These are phyloP conservation scores for Colletotrichum theobromicola DNA, from an alignment of 2,329 filamentous ascomycete genomes.

Conservation along the genomic window DNA sequence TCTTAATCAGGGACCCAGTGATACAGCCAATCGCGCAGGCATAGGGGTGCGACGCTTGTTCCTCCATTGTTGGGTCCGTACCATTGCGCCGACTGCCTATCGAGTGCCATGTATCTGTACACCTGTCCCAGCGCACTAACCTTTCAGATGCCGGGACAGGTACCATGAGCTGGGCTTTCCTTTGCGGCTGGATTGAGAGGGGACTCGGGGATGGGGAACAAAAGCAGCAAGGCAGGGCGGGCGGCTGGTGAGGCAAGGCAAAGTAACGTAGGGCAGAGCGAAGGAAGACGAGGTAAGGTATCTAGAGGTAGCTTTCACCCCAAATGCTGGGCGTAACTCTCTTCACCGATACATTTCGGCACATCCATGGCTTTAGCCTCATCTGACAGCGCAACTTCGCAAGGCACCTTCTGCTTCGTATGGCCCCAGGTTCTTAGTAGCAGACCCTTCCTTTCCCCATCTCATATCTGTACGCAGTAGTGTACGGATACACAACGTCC, in stretches of 20 bases:
- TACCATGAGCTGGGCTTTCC: neutral
- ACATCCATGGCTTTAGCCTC: conserved; percentile 15
- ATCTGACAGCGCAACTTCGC: neutral
- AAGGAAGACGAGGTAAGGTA: neutral
- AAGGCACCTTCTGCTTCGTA: neutral
- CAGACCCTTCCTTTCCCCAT: neutral
- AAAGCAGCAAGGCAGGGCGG: neutral
- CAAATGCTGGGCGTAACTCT: neutral
- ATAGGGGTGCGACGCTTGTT: neutral
- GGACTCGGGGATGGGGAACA: too few relatives aligned
- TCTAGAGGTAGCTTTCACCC: neutral
- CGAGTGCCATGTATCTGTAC: too few relatives aligned
- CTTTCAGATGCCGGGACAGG: too few relatives aligned
- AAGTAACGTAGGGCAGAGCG: neutral
- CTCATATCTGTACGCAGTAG: neutral
- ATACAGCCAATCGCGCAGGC: neutral
- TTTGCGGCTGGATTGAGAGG: neutral
- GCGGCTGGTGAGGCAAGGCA: neutral
- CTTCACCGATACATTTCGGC: neutral
- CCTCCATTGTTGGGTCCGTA: neutral
- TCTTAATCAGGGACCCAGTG: neutral
- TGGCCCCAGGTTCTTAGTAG: neutral
- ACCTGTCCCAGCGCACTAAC: too few relatives aligned
- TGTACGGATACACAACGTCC: neutral
- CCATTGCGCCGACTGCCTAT: neutral